Evolutionary conservation across 1,139 yeast genomes (phyloP), one percentile per base, ranked within the genome.

Genomic region (Candida sp.): DNA sequence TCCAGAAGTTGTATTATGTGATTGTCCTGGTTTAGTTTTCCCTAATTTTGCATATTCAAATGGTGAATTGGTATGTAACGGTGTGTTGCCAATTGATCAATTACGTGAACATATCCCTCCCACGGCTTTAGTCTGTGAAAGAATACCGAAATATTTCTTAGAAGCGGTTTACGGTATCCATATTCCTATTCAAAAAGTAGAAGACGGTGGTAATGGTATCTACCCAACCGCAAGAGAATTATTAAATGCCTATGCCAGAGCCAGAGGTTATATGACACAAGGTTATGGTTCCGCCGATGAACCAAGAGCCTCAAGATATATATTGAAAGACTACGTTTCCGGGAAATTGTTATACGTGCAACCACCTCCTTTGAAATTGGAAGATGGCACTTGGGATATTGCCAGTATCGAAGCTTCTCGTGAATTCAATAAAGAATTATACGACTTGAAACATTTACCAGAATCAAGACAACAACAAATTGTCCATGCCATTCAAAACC

Each of bases 1-100:
- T 0, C 87, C 86, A 40, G 77, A 85, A 38, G 95, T 93, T 6
- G 76, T 89, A 53, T 75, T 95, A 43, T 93, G 99, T 68, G 99
- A 95, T 76, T 95, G 99, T 75, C 99, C 99, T 2, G 99, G 99
- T 77, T 76, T 95, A 52, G 99, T 95, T 21, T 95, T 95, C 73
- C 99, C 99, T 32, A 95, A 93, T 60, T 95, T 93, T 63, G 98
- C 99, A 19, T 87, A 87, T 61, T 88, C 97, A 22, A 90, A 91
- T 58, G 98, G 96, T 54, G 99, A 95, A 58, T 79, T 95, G 57
- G 99, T 95, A 0, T 90, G 98, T 71, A 89, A 90, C 60, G 99
- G 99, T 77, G 97, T 95, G 8, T 75, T 95, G 47, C 99, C 99
- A 21, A 93, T 95, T 56, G 99, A 95, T 69, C 99, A 95, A 67